These are phyloP conservation scores for Lactuca sativa DNA, from an alignment of 129 eudicot genomes.

Conservation along the genomic window DNA sequence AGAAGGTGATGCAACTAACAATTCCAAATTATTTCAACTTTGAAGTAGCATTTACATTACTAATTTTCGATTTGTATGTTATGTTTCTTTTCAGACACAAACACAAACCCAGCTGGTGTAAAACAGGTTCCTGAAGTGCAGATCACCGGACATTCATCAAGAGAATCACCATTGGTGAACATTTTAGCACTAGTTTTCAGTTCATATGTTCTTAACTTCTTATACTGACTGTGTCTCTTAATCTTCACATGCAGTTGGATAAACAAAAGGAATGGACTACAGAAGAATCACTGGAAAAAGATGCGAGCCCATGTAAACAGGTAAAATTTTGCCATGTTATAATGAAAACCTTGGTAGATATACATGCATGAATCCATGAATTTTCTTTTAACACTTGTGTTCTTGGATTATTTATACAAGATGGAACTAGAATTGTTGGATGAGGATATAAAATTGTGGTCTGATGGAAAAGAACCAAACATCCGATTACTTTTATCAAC, in stretches of 20 bases:
- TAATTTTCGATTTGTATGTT: conserved; percentile 4
- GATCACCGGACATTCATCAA: conserved; percentile 35
- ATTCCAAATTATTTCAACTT: no score
- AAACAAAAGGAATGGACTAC: conserved; percentile 20
- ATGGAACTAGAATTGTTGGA: conserved; percentile 60
- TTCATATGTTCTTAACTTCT: not conserved
- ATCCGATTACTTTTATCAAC: conserved; percentile 63
- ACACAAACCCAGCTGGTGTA: conserved; percentile 31
- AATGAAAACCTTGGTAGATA: not conserved
- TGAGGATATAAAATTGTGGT: conserved; percentile 66
- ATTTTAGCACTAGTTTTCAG: conserved; percentile 11
- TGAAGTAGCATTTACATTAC: not conserved
- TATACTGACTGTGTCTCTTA: not conserved
- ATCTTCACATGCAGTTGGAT: conserved; percentile 34
- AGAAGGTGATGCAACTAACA: conserved; percentile 29
- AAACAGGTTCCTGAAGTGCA: conserved; percentile 34
- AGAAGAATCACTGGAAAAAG: conserved; percentile 38
- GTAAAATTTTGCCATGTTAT: no score
- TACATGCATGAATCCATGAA: not conserved
- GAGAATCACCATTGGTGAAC: conserved; percentile 34
- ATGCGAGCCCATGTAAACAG: conserved; percentile 29
- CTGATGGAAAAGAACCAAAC: conserved; percentile 59
- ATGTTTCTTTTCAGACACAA: conserved; percentile 6
- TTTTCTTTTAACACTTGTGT: conserved; percentile 7
- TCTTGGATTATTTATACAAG: conserved; percentile 32